Conservation (phyloP, 306 rosid species). For the Fragaria nilgerrensis region DNA sequence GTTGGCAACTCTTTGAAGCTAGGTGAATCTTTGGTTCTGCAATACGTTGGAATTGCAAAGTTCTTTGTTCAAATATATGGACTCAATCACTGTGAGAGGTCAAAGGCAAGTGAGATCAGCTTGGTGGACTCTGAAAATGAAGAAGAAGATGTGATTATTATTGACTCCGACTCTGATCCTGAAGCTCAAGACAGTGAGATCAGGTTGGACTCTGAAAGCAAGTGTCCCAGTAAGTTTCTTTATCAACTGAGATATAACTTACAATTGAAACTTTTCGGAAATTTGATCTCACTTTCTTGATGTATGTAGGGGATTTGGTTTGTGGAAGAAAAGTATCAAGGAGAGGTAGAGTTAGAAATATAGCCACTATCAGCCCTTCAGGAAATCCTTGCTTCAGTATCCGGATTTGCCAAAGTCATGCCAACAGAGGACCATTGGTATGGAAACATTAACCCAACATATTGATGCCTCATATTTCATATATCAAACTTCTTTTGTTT, state of each 20-base stretch:
- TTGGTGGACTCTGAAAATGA: no score
- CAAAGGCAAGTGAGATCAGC: not conserved
- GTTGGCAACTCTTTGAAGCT: not conserved
- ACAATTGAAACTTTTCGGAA: not conserved
- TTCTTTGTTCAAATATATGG: not conserved
- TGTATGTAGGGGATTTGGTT: not conserved
- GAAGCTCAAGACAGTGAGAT: not conserved
- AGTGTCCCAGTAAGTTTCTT: not conserved
- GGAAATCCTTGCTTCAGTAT: not conserved
- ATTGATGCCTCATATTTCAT: not conserved
- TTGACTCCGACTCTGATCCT: not conserved
- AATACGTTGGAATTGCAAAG: not conserved
- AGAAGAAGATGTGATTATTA: no score
- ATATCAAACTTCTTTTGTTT: not conserved
- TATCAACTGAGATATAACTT: not conserved
- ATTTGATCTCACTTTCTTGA: not conserved
- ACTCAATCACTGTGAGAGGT: not conserved
- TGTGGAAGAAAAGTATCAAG: not conserved
- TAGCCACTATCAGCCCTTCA: not conserved
- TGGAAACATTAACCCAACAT: not conserved
- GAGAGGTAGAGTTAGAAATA: not conserved
- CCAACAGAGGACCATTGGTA: not conserved
- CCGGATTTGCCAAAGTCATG: not conserved
- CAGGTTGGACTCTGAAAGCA: not conserved
- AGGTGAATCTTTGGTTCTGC: not conserved